Evolutionary conservation across 1,284 basidiomycete genomes (phyloP), one percentile per base, ranked within the genome.

Genomic region (Sporisorium scitamineum): DNA sequence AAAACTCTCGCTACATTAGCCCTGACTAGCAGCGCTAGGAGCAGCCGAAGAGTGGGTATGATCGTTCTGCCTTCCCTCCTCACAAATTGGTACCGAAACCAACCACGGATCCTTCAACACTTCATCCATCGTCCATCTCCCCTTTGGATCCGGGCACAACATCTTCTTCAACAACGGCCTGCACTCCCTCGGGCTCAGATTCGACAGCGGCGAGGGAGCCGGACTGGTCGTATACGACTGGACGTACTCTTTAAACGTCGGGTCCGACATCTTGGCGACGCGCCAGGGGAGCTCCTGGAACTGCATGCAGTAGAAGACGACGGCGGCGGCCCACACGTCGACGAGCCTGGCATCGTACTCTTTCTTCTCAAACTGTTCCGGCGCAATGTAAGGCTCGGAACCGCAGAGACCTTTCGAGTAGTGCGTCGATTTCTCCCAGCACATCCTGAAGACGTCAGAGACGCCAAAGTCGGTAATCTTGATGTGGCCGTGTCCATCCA

Each of bases 391-490:
- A 0, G 96, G 96, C 86, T 99, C 97, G 72, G 93, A 95, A 13
- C 96, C 96, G 81, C 96, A 99, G 22, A 99, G 89, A 3, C 96
- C 96, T 55, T 96, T 97, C 37, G 92, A 94, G 90, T 98, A 92
- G 86, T 99, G 96, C 50, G 97, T 93, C 60, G 94, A 96, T 78
- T 92, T 89, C 87, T 99, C 96, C 96, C 96, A 99, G 61, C 96
- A 97, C 80, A 99, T 91, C 69, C 96, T 90, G 87, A 98, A 99
- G 42, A 99, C 96, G 47, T 97, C 98, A 34, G 94, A 96, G 18
- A 96, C 96, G 66, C 96, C 97, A 85, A 98, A 99, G 86, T 99
- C 96, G 75, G 96, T 97, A 80, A 98, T 97, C 93, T 99, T 99
- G 87, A 99, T 89, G 85, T 96, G 94, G 29, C 96, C 95, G 79